phyloP scores from a whole-genome alignment of 2,329 filamentous ascomycete species.

The Escovopsis sp. region DNA sequence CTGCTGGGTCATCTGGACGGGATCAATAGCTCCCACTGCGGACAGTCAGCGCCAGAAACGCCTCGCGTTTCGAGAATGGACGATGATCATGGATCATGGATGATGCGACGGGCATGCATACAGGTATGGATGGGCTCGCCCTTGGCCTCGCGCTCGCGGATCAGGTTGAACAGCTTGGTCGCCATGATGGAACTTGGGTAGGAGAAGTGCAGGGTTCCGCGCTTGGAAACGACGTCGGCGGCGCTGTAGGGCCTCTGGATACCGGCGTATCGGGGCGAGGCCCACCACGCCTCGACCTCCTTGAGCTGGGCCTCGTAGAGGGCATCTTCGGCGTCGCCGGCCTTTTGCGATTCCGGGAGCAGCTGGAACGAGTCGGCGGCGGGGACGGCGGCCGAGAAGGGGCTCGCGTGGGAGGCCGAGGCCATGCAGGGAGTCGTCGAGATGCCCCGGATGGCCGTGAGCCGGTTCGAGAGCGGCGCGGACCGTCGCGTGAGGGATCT shows the following conservation, averaged over 20 bases:
- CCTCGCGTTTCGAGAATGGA: background rate
- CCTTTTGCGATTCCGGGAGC: constrained; percentile 61
- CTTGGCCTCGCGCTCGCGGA: constrained; percentile 61
- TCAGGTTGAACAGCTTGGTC: constrained; percentile 79
- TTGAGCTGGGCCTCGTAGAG: constrained; percentile 72
- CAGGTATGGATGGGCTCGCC: constrained; percentile 89
- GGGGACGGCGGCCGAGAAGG: constrained; percentile 14
- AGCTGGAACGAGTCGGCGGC: constrained; percentile 74
- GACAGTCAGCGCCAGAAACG: background rate
- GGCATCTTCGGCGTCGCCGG: constrained; percentile 67
- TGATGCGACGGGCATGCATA: constrained; percentile 25
- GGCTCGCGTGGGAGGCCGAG: constrained; percentile 5
- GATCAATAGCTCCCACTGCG: constrained; percentile 89
- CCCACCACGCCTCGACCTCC: constrained; percentile 86
- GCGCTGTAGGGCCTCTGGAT: constrained; percentile 88
- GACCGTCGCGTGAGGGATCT: constrained; percentile 8
- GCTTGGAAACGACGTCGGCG: constrained; percentile 83
- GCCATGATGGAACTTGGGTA: constrained; percentile 95
- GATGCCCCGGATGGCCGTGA: constrained; percentile 15
- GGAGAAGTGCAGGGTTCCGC: constrained; percentile 70
- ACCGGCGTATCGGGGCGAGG: constrained; percentile 65
- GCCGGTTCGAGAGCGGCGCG: constrained; percentile 5
- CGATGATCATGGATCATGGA: background rate
- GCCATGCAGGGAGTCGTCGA: constrained; percentile 19
- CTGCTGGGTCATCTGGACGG: constrained; percentile 99